These are phyloP conservation scores for Saccharomyces pastorianus DNA, from an alignment of 1,139 yeast species.

Conservation along the genomic window DNA sequence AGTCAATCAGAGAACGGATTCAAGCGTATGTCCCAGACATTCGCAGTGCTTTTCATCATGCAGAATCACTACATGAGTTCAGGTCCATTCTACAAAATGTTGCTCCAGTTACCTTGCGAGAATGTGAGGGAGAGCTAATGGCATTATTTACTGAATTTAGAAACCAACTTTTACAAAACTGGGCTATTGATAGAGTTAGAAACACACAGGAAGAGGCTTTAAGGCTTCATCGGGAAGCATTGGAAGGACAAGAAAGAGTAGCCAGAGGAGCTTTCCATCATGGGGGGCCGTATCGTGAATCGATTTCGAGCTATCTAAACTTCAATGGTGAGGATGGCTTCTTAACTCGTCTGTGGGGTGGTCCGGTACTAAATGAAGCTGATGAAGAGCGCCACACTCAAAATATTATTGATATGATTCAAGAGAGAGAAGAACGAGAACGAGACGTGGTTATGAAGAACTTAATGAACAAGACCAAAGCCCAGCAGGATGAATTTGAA, in stretches of 20 bases:
- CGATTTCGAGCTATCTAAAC: slow-evolving; percentile 4
- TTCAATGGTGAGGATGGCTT: slow-evolving; percentile 1
- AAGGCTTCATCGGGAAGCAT: slow-evolving; percentile 1
- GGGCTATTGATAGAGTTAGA: slow-evolving; percentile 16
- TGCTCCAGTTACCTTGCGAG: slow-evolving; percentile 16
- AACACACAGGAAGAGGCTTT: slow-evolving; percentile 1
- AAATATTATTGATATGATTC: slow-evolving; percentile 31
- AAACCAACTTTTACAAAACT: slow-evolving; percentile 13
- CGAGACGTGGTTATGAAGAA: slow-evolving; percentile 28
- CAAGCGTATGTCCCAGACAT: slow-evolving; percentile 16
- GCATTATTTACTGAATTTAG: slow-evolving; percentile 21
- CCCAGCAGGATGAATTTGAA: slow-evolving; percentile 19
- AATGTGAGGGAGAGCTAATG: slow-evolving; percentile 15
- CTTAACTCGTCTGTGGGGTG: slow-evolving; percentile 1
- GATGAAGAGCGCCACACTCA: slow-evolving; percentile 33
- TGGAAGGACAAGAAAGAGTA: slow-evolving; percentile 5
- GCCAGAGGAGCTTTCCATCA: background rate
- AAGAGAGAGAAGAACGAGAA: slow-evolving; percentile 34
- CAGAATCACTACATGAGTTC: slow-evolving; percentile 21
- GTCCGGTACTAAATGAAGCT: background rate
- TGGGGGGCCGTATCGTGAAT: background rate
- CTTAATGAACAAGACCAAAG: slow-evolving; percentile 29
- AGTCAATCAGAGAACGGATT: slow-evolving; percentile 11
- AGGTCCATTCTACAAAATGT: slow-evolving; percentile 15
- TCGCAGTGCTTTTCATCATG: slow-evolving; percentile 21